Conservation (phyloP, 768 basidiomycete species). For the Ramaria rubella region DNA sequence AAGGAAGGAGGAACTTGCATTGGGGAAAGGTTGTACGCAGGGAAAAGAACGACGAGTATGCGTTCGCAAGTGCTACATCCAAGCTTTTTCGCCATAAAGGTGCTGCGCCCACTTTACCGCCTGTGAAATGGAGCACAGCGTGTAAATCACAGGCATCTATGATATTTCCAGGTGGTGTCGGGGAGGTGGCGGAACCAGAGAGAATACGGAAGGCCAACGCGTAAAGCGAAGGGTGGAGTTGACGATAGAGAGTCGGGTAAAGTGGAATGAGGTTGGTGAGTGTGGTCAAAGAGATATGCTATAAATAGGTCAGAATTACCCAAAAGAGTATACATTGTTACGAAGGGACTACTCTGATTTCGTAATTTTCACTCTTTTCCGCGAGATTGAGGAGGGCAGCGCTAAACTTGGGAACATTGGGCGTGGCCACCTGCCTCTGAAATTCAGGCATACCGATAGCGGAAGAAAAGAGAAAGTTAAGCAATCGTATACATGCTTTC, state of each 20-base stretch:
- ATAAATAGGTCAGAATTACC: constrained; percentile 14
- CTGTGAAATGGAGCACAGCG: constrained; percentile 57
- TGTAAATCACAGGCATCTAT: constrained; percentile 52
- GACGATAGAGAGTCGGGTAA: constrained; percentile 63
- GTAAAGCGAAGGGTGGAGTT: constrained; percentile 46
- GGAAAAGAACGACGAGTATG: constrained; percentile 53
- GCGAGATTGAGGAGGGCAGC: constrained; percentile 48
- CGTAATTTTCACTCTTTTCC: constrained; percentile 43
- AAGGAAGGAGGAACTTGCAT: constrained; percentile 31
- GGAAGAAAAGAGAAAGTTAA: constrained; percentile 53
- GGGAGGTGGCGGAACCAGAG: constrained; percentile 43
- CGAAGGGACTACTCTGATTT: constrained; percentile 42
- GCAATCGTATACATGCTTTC: constrained; percentile 59
- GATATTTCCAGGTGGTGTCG: constrained; percentile 34
- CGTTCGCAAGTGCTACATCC: constrained; percentile 60
- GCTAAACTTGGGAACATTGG: constrained; percentile 68
- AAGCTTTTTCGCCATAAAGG: constrained; percentile 69
- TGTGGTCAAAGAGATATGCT: constrained; percentile 42
- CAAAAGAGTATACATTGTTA: background rate
- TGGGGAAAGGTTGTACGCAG: constrained; percentile 55
- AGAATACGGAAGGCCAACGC: constrained; percentile 50
- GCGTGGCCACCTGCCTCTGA: constrained; percentile 68
- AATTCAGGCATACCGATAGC: constrained; percentile 66
- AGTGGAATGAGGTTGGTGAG: constrained; percentile 50
- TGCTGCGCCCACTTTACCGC: constrained; percentile 72